Percentiles rank a stretch among this genome's conserved stretches.
Evolutionary conservation across 2,329 filamentous ascomycete genomes (phyloP).

Genomic region (Fusarium oligoseptatum): DNA sequence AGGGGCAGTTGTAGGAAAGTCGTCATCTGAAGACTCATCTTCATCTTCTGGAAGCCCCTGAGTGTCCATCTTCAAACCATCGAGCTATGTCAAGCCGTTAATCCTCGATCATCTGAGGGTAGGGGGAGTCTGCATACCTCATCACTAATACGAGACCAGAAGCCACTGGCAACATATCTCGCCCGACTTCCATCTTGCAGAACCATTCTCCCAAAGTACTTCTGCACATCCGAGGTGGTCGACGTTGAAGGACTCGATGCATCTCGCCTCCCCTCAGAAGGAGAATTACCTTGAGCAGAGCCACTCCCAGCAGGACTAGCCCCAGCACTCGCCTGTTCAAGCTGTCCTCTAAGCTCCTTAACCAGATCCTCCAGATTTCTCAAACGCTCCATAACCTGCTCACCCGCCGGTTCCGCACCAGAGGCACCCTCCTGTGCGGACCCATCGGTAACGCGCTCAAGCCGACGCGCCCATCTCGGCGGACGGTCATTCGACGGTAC

Average conservation of each 20-base stretch:
- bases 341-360: constrained; percentile 61
- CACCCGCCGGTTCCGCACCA: constrained; percentile 46
- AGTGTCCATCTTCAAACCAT: constrained; percentile 59
- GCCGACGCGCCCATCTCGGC: constrained; percentile 67
- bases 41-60: constrained; percentile 49
- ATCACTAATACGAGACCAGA: constrained; percentile 69
- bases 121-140: constrained; percentile 56
- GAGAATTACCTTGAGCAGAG: constrained; percentile 48
- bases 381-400: constrained; percentile 63
- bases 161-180: constrained; percentile 65
- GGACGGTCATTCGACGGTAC: constrained; percentile 63
- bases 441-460: constrained; percentile 58
- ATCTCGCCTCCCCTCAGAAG: constrained; percentile 37
- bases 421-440: constrained; percentile 12
- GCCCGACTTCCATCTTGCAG: constrained; percentile 58
- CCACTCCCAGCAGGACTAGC: constrained; percentile 41
- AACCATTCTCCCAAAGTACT: constrained; percentile 62
- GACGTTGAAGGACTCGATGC: constrained; percentile 20
- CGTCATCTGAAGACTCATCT: constrained; percentile 55
- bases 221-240: constrained; percentile 48
- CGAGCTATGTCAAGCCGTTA: constrained; percentile 51
- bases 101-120: neutral
- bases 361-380: constrained; percentile 64
- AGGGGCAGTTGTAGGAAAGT: constrained; percentile 45
- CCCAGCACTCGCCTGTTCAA: constrained; percentile 56